Percentiles rank a stretch among this genome's conserved stretches.
These are phyloP conservation scores for Hypomontagnella submonticulosa DNA, from an alignment of 495 filamentous ascomycete species.

Conservation along the genomic window DNA sequence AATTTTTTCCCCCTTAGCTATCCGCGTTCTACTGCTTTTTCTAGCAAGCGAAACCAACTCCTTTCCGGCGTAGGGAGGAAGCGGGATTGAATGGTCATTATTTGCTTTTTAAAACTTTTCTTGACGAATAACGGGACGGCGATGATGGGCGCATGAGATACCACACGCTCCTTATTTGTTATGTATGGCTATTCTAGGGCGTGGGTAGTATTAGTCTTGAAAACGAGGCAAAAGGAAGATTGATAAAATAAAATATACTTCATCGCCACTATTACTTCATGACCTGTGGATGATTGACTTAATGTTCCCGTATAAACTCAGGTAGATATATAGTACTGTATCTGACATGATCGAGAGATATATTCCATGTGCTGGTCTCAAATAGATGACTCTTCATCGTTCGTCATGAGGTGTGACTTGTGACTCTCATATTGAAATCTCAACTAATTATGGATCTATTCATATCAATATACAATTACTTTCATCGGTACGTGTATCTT, in stretches of 20 bases:
- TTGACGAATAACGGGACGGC: constrained; percentile 15
- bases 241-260: constrained; percentile 27
- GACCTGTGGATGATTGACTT: not conserved
- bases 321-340: too few species aligned
- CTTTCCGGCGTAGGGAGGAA: constrained; percentile 6
- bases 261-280: constrained; percentile 8
- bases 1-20: constrained; percentile 17
- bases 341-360: too few species aligned
- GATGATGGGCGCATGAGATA: constrained; percentile 41
- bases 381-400: too few species aligned
- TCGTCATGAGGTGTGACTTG: too few species aligned
- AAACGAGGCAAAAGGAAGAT: constrained; percentile 33
- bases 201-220: constrained; percentile 17
- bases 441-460: too few species aligned
- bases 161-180: constrained; percentile 40
- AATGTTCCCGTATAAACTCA: too few species aligned
- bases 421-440: too few species aligned
- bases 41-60: constrained; percentile 13
- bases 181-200: constrained; percentile 12
- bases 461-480: too few species aligned
- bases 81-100: constrained; percentile 15
- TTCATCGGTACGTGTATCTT: too few species aligned
- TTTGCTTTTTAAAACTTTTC: constrained; percentile 23
- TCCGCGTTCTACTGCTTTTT: not conserved
- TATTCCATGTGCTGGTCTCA: too few species aligned